Evolutionary conservation across 208 protist genomes (phyloP).

Genomic region (Acanthamoeba triangularis): DNA sequence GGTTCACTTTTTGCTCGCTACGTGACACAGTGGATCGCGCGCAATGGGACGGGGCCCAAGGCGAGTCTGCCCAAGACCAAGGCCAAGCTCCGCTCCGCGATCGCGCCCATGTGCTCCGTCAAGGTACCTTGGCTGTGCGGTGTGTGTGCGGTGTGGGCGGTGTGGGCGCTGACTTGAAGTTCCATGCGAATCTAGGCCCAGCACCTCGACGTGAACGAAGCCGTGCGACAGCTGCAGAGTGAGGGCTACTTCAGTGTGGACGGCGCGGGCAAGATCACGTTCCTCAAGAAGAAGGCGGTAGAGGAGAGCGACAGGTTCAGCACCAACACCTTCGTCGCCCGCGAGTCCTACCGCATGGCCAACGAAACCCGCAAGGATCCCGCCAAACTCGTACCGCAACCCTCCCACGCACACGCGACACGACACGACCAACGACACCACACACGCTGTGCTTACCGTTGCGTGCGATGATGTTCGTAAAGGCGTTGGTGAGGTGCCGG

Average conservation of each 20-base stretch:
- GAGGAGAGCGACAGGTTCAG: background rate
- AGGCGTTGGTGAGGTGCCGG: slow-evolving; percentile 38
- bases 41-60: background rate
- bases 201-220: slow-evolving; percentile 43
- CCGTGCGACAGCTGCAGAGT: background rate
- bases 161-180: background rate
- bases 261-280: slow-evolving; percentile 24
- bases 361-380: slow-evolving; percentile 66
- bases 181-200: background rate
- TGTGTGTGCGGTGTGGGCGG: background rate
- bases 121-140: background rate
- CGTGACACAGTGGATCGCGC: background rate
- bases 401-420: background rate
- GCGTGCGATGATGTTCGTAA: background rate
- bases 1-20: too few species aligned
- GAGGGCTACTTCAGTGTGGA: slow-evolving; percentile 31
- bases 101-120: slow-evolving; percentile 61
- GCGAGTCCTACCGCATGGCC: slow-evolving; percentile 49
- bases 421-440: too few species aligned
- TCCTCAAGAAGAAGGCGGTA: slow-evolving; percentile 27
- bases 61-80: slow-evolving; percentile 57
- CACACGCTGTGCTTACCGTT: background rate
- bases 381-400: background rate
- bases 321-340: slow-evolving; percentile 4
- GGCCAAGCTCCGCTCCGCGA: slow-evolving; percentile 29